Evolutionary conservation across 148 eudicot genomes (phyloP), one percentile per base, ranked within the genome.

Genomic region (Heliamphora exappendiculata): DNA sequence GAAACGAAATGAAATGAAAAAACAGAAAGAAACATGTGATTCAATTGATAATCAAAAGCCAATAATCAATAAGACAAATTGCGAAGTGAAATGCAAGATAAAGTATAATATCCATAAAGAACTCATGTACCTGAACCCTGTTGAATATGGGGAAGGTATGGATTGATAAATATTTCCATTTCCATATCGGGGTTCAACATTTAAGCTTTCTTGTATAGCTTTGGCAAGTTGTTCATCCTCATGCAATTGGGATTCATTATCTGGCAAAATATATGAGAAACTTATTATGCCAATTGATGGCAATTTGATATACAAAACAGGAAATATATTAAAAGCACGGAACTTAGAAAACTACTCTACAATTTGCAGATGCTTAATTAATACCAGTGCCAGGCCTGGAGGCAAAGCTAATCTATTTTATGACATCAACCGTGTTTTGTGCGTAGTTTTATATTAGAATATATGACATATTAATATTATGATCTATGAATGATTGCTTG

Each of bases 211-310:
- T 80, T 90, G 92, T 59, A 90, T 81, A 78, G 95, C 89, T 85
- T 87, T 81, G 31, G 95, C 95, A 74, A 90, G 89, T 82, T 75
- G 83, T 77, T 90, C 95, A 79, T 90, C 95, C 85, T 90, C 95
- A 83, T 88, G 85, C 69, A 89, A 67, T 73, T 88, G 97, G 44
- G 85, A 82, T 20, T 87, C 89, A 79, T 64, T 66, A 66, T 86
- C 93, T 91, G 66, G 17, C 63, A 65, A 74, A 67, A 29, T 64
- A 49, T 36, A 67, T 28, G 62, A 34, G 19, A 70, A 7, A 57
- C 69, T 51, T 5, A 62, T 51, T 37, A 44, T 49, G 20, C 11
- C 14, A 45, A 66, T 49, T 20, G 22, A 31, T 7, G 63, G 17
- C 63, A 65, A 47, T 22, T 28, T 57, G 57, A 34, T 57, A 57